Base-by-base conservation (phyloP, 306 rosid genomes). In the Trichosanthes cucumerina region DNA sequence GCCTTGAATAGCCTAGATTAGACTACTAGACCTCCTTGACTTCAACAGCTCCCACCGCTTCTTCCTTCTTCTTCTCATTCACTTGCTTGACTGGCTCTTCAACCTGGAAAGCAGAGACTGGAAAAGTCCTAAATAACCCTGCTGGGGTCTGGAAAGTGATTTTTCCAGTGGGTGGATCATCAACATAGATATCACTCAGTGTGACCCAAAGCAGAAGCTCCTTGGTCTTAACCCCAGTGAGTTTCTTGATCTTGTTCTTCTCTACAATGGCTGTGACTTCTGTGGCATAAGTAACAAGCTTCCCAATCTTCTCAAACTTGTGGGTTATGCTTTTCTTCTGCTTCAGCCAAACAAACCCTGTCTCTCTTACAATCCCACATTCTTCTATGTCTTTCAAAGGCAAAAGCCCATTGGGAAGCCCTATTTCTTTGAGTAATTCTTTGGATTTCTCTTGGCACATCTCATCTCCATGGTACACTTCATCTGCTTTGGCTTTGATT, bases 321-420 rank as follows among this genome's bases (percentile, higher is more conserved):
- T 95, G 99, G 43, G 87, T 87, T 0, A 1, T 34, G 46, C 57
- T 82, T 79, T 88, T 88, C 82, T 91, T 90, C 77, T 92, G 98
- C 87, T 86, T 96, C 4, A 96, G 86, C 99, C 99, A 91, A 46
- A 92, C 98, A n/a, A 87, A 90, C 7, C 99, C 99, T 0, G 86
- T 81, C 13, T 89, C 92, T 21, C 82, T 80, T 79, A 88, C 85
- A 76, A 82, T 83, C 7, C 99, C 99, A 41, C 96, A 90, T 79
- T 95, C 98, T 33, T 58, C 87, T 3, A 95, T 83, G 87, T 94
- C 98, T 5, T 87, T 79, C 83, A 94, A 4, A 0, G 98, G 98
- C 13, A 92, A 3, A 0, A 94, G 91, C 0, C 98, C 97, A 10
- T 90, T 92, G 13, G 98, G 97, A 1, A 94, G 86, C 0, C 64